Conservation (phyloP, 495 filamentous ascomycete species). For the Viridothelium virens region DNA sequence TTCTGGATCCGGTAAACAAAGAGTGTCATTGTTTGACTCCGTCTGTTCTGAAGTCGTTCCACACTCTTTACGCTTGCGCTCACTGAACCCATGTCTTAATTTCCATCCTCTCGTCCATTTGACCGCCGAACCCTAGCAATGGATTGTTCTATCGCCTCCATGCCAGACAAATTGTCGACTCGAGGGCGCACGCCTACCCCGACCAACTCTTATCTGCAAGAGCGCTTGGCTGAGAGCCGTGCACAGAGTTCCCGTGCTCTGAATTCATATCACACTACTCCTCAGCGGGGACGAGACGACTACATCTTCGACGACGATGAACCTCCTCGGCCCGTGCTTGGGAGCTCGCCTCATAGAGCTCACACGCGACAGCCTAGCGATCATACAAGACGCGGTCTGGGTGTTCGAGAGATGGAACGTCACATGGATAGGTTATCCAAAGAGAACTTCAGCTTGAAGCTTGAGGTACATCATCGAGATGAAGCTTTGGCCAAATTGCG, state of each 20-base stretch:
- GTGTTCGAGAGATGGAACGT: constrained; percentile 27
- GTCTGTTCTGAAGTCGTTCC: not conserved
- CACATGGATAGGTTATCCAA: constrained; percentile 57
- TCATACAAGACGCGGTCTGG: constrained; percentile 1
- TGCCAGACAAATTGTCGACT: not conserved
- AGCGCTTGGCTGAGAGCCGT: constrained; percentile 7
- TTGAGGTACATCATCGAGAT: constrained; percentile 67
- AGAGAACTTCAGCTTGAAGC: constrained; percentile 83
- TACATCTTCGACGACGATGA: not conserved
- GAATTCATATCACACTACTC: not conserved
- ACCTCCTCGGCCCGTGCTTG: not conserved
- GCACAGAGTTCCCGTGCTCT: not conserved
- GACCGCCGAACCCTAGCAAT: not conserved
- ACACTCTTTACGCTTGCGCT: not conserved
- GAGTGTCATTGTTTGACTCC: not conserved
- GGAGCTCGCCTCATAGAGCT: not conserved
- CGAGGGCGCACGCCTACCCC: constrained; percentile 1
- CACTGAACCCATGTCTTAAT: not conserved
- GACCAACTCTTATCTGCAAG: constrained; percentile 5
- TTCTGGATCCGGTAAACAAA: constrained; percentile 2
- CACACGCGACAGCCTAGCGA: not conserved
- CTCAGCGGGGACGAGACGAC: constrained; percentile 3
- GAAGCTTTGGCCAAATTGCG: constrained; percentile 52
- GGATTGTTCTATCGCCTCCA: not conserved
- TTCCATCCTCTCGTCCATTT: not conserved